Evolutionary conservation across 2,329 filamentous ascomycete species (phyloP).

Genomic region (Penicillium digitatum): DNA sequence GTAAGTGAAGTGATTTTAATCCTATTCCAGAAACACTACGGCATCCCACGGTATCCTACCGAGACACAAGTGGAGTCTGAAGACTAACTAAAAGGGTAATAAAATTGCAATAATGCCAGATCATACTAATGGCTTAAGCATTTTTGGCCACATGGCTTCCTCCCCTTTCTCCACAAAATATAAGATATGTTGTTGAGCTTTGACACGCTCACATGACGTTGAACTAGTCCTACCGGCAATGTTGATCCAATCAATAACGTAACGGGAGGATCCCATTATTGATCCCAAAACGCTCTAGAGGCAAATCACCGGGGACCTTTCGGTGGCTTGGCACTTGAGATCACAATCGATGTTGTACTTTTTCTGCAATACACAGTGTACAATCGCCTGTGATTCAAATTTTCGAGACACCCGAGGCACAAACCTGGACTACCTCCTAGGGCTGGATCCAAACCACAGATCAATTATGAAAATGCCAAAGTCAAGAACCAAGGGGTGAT

Average conservation of each 20-base stretch:
- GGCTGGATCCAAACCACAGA: not conserved
- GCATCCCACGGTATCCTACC: not conserved
- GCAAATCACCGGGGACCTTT: not conserved
- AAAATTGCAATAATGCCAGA: not conserved
- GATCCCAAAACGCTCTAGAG: not conserved
- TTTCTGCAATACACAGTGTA: not conserved
- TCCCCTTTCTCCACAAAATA: not conserved
- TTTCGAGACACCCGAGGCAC: not conserved
- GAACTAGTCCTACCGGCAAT: not conserved
- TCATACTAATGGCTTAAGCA: not conserved
- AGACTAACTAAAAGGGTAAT: not conserved
- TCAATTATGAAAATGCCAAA: not conserved
- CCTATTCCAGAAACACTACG: not conserved
- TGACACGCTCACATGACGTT: not conserved
- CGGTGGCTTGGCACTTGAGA: not conserved
- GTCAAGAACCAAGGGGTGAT: not conserved
- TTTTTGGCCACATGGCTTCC: not conserved
- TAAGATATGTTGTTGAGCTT: constrained; percentile 1
- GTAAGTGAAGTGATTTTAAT: not conserved
- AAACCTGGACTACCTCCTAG: not conserved
- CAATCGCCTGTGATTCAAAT: not conserved
- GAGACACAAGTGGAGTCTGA: not conserved
- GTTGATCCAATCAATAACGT: constrained; percentile 2
- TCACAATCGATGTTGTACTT: not conserved
- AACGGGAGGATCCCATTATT: constrained; percentile 4